Base-by-base conservation (phyloP, 106 monocot species). In the Dioscorea dumetorum region DNA sequence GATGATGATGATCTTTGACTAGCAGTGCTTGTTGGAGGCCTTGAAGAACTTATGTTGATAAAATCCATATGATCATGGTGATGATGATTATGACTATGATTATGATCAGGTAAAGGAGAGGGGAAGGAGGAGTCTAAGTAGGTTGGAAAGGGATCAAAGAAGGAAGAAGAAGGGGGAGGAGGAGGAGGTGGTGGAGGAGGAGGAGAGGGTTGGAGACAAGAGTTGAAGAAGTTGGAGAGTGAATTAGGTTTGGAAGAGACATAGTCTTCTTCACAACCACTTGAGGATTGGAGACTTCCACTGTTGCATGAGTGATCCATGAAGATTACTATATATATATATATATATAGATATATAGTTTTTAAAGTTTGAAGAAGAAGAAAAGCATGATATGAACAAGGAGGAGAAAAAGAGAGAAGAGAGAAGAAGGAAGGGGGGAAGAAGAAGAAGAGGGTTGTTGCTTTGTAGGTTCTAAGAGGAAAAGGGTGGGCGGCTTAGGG, bases 201-300 rank as follows among this genome's bases (percentile, higher is more conserved):
- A 4, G 66, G 31, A n/a, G 18, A 18, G 8, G 33, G 33, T 15
- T 24, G 61, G 24, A 49, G 49, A 11, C 50, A 22, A 22, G 17
- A 50, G 22, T 48, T 12, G 21, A 50, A 23, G 66, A 12, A 66
- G 66, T 10, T 17, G 66, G 48, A 50, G 11, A 15, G 3, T 14
- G 63, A 21, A 24, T 24, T 33, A n/a, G 64, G 48, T 34, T 15
- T 10, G 35, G 57, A 62, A 17, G 87, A 85, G 62, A 88, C 85
- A 68, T 77, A 71, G 61, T 88, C 85, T 10, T 93, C 83, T 32
- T 85, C 90, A 10, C 82, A 85, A 34, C 79, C 81, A 73, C 84
- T 85, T 3, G 91, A 91, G 5, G 91, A 87, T 41, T 91, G 91
- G 32, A 85, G 35, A 59, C 91, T 85, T 21, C 82, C 78, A 59